Conservation (phyloP, 2,329 filamentous ascomycete species). For the Fusarium clavum region DNA sequence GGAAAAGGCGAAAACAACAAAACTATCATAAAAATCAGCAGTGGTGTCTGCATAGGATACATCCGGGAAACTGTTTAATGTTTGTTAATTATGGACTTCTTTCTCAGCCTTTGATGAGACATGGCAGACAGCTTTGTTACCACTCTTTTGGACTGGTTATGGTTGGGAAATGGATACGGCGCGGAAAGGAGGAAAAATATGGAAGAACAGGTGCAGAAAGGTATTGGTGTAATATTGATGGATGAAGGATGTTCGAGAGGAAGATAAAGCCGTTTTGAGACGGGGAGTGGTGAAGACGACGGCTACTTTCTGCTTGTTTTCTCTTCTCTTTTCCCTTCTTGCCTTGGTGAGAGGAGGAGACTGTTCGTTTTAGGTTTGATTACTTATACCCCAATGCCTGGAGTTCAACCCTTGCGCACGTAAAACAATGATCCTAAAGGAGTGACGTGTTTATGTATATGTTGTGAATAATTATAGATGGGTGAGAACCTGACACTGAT, state of each 20-base stretch:
- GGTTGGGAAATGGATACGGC: constrained; percentile 29
- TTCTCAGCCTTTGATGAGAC: constrained; percentile 32
- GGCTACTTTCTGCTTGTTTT: constrained; percentile 36
- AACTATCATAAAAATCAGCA: constrained; percentile 33
- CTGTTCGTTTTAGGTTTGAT: constrained; percentile 44
- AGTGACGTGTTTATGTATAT: constrained; percentile 2
- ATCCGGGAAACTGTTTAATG: constrained; percentile 45
- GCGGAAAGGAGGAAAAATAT: constrained; percentile 33
- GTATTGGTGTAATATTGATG: constrained; percentile 38
- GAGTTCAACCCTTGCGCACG: constrained; percentile 39
- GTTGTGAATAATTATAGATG: neutral
- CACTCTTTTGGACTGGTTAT: constrained; percentile 39
- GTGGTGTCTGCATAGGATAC: constrained; percentile 36
- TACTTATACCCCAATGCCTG: constrained; percentile 49
- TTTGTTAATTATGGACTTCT: constrained; percentile 22
- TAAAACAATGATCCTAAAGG: neutral
- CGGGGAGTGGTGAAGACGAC: constrained; percentile 27
- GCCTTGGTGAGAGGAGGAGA: constrained; percentile 30
- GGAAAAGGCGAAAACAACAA: constrained; percentile 32
- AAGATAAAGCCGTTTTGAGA: constrained; percentile 31
- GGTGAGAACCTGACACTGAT: neutral
- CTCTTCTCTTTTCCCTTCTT: constrained; percentile 24
- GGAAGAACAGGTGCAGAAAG: constrained; percentile 24
- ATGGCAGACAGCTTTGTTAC: constrained; percentile 35
- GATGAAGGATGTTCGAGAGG: constrained; percentile 24